phyloP scores from a whole-genome alignment of 2,329 filamentous ascomycete species.

The Pseudocercospora eumusae region DNA sequence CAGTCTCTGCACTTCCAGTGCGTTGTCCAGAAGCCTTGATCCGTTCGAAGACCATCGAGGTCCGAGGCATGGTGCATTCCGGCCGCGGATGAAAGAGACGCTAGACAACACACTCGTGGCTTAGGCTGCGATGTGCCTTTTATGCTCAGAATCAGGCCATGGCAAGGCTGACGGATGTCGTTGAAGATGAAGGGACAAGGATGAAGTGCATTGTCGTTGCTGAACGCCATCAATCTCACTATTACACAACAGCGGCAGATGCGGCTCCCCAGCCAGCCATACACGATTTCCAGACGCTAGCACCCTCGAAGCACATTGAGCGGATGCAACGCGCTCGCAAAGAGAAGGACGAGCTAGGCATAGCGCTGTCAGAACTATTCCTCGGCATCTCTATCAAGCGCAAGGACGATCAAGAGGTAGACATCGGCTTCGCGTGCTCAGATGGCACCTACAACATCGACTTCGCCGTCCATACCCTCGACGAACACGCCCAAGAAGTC shows the following conservation, averaged over 20 bases:
- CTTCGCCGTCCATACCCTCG: conserved; percentile 64
- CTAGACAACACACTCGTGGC: background rate
- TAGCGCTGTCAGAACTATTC: conserved; percentile 49
- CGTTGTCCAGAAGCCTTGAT: background rate
- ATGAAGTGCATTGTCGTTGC: background rate
- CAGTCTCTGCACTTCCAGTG: background rate
- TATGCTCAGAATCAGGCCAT: background rate
- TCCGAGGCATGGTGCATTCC: background rate
- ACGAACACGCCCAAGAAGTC: conserved; percentile 15
- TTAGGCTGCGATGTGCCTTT: background rate
- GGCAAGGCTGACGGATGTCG: background rate
- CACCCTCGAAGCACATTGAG: conserved; percentile 26
- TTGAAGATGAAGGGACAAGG: background rate
- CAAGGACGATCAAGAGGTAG: conserved; percentile 48
- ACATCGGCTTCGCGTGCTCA: conserved; percentile 68
- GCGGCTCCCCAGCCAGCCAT: background rate
- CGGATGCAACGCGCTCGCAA: conserved; percentile 21
- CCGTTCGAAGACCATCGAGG: background rate
- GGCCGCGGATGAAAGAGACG: background rate
- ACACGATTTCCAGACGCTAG: conserved; percentile 24
- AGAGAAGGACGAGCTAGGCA: conserved; percentile 25
- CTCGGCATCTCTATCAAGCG: conserved; percentile 62
- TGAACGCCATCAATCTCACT: too few species aligned
- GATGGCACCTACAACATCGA: conserved; percentile 75
- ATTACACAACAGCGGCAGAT: background rate